Evolutionary conservation across 2,329 filamentous ascomycete species (phyloP).

Genomic region (Ceratocystis cacaofunesta): DNA sequence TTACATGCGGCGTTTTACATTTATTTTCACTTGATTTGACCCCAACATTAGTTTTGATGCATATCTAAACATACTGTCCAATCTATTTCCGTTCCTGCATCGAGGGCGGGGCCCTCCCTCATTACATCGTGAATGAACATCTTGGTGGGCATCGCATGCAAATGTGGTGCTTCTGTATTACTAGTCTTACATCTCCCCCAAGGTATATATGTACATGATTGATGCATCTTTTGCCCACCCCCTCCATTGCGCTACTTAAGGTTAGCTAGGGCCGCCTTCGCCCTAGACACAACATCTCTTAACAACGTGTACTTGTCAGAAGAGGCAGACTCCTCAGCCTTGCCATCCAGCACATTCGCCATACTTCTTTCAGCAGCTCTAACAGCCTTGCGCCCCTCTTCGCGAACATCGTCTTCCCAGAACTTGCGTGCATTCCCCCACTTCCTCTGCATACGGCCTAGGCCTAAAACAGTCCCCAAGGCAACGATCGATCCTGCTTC

Average conservation of each 20-base stretch:
- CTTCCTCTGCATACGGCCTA: conserved; percentile 43
- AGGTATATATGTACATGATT: conserved; percentile 7
- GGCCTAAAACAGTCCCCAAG: conserved; percentile 44
- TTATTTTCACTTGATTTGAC: conserved; percentile 9
- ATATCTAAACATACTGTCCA: neutral
- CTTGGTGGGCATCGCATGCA: neutral
- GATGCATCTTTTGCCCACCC: neutral
- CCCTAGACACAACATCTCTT: conserved; percentile 30
- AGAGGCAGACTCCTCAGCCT: conserved; percentile 17
- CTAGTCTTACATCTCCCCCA: conserved; percentile 4
- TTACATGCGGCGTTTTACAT: conserved; percentile 8
- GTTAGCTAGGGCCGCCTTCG: conserved; percentile 31
- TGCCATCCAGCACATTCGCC: conserved; percentile 30
- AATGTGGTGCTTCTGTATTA: neutral
- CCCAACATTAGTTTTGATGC: neutral
- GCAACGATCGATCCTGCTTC: conserved; percentile 49
- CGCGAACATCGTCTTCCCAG: conserved; percentile 53
- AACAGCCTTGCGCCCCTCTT: conserved; percentile 50
- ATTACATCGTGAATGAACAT: neutral
- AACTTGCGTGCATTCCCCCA: conserved; percentile 46
- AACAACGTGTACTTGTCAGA: neutral
- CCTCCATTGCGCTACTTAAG: neutral
- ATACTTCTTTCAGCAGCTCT: conserved; percentile 40
- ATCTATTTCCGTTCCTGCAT: neutral
- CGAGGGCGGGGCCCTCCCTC: neutral